phyloP scores from a whole-genome alignment of 164 flowering plant species.

The Tetracentron sinense region DNA sequence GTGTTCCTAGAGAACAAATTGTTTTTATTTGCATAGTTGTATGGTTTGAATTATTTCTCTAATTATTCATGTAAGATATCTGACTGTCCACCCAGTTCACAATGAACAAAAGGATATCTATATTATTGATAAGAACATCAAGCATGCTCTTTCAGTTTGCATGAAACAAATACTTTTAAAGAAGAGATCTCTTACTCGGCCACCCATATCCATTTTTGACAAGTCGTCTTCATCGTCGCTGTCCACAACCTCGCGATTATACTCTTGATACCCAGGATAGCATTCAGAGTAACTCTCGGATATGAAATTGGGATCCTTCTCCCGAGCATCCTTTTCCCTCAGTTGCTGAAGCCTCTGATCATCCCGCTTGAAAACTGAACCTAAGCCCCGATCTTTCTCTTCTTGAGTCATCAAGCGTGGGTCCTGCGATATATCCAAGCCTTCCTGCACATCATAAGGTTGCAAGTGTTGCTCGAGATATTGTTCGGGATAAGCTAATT shows the following conservation, averaged over 20 bases:
- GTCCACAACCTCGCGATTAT: constrained; percentile 87
- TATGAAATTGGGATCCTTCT: constrained; percentile 95
- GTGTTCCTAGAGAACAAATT: no score
- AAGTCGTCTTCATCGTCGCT: constrained; percentile 95
- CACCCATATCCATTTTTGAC: constrained; percentile 99
- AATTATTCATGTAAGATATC: neutral
- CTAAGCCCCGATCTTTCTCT: constrained; percentile 95
- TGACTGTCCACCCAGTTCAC: neutral
- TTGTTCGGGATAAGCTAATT: constrained; percentile 78
- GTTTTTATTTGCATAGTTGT: no score
- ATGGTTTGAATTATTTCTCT: no score
- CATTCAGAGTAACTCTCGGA: constrained; percentile 99
- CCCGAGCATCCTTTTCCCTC: constrained; percentile 94
- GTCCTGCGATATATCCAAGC: constrained; percentile 42
- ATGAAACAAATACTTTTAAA: neutral
- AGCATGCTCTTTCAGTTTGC: neutral
- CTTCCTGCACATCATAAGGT: constrained; percentile 57
- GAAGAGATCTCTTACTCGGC: constrained; percentile 53
- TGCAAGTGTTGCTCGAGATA: constrained; percentile 66
- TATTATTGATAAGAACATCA: neutral
- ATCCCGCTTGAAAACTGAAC: constrained; percentile 98
- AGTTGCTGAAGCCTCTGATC: constrained; percentile 90
- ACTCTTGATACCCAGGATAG: constrained; percentile 97
- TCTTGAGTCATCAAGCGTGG: constrained; percentile 95
- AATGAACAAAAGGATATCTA: neutral